These are phyloP conservation scores for Staphylotrichum longicolle DNA, from an alignment of 495 filamentous ascomycete species.

Conservation along the genomic window DNA sequence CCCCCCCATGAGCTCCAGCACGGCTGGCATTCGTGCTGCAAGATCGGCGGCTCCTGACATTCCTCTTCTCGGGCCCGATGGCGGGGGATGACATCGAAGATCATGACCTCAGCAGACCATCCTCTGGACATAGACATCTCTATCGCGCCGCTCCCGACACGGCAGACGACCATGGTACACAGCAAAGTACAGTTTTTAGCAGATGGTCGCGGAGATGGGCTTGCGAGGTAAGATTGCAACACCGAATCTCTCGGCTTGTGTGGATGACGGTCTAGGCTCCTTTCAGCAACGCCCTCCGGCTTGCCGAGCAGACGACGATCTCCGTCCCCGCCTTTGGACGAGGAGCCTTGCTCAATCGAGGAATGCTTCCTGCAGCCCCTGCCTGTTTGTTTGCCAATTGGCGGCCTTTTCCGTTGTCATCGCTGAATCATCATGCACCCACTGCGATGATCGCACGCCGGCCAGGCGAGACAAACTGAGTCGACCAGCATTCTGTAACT, in stretches of 20 bases:
- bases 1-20: not conserved
- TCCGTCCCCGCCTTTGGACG: slow-evolving; percentile 30
- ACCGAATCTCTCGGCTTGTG: slow-evolving; percentile 31
- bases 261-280: slow-evolving; percentile 32
- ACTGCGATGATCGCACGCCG: not conserved
- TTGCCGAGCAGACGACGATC: slow-evolving; percentile 40
- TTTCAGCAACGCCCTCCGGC: slow-evolving; percentile 42
- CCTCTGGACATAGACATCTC: too few relatives aligned
- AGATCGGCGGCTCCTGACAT: slow-evolving; percentile 8
- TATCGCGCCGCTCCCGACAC: not conserved
- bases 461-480: too few relatives aligned
- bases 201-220: too few relatives aligned
- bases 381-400: slow-evolving; percentile 25
- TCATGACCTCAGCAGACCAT: too few relatives aligned
- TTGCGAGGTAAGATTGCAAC: slow-evolving; percentile 18
- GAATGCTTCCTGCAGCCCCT: slow-evolving; percentile 25
- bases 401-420: slow-evolving; percentile 23
- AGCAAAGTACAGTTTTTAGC: too few relatives aligned
- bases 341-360: slow-evolving; percentile 28
- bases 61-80: slow-evolving; percentile 18
- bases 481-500: too few relatives aligned
- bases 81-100: slow-evolving; percentile 4
- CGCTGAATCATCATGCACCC: slow-evolving; percentile 32
- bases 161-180: too few relatives aligned
- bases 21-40: not conserved